Percentiles rank a stretch among this genome's conserved stretches.
Conservation (phyloP, 1,284 basidiomycete genomes). For the Melampsora larici-populina region DNA sequence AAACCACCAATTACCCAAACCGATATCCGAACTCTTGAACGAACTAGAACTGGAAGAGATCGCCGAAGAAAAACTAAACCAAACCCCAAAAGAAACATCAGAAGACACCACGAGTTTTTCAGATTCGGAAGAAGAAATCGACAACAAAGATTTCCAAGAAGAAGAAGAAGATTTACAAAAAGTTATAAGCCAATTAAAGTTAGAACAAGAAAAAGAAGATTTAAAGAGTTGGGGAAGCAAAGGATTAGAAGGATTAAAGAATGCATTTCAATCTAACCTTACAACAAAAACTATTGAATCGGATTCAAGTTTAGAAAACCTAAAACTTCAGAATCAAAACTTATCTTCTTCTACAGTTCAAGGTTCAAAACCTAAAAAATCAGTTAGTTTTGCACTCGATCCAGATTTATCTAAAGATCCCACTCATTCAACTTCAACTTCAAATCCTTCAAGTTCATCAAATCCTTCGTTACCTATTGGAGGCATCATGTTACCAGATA, state of each 20-base stretch:
- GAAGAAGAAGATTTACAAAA: background rate
- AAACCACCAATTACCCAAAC: conserved; percentile 8
- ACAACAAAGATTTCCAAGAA: background rate
- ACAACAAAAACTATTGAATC: no score
- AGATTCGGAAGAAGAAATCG: background rate
- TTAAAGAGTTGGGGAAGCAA: conserved; percentile 26
- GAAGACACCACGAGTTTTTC: conserved; percentile 33
- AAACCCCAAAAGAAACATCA: conserved; percentile 21
- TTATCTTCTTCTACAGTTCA: no score
- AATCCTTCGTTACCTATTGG: conserved; percentile 3
- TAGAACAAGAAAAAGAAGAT: conserved; percentile 2
- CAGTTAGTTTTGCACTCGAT: conserved; percentile 39
- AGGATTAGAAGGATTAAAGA: conserved; percentile 31
- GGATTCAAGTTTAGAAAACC: no score
- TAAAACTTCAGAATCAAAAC: conserved; percentile 8
- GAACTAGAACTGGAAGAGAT: conserved; percentile 34
- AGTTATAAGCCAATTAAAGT: no score
- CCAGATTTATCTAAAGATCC: background rate
- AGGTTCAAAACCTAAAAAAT: conserved; percentile 20
- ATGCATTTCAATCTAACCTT: conserved; percentile 12
- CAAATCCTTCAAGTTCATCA: background rate
- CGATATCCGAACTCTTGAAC: conserved; percentile 19
- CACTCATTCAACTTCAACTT: background rate
- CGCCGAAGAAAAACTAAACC: conserved; percentile 10
- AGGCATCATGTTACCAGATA: conserved; percentile 27